These are phyloP conservation scores for Apiospora rasikravindrae DNA, from an alignment of 2,329 filamentous ascomycete genomes.

Conservation along the genomic window DNA sequence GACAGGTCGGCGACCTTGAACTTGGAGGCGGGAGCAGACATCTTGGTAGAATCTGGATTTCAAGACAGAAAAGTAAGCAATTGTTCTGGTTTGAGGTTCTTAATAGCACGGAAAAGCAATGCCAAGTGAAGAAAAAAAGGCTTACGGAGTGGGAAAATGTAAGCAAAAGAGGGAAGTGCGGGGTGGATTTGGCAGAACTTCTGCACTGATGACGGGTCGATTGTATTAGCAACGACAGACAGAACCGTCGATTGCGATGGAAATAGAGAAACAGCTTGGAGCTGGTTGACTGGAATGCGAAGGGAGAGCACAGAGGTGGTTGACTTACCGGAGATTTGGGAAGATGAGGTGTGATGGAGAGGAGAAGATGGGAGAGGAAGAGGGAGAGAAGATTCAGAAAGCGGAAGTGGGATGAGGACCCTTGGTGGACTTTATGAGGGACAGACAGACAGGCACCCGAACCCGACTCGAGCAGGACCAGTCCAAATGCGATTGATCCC, in stretches of 20 bases:
- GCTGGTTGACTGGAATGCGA: not conserved
- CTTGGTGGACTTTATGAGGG: slow-evolving; percentile 19
- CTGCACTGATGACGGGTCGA: not conserved
- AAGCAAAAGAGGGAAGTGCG: slow-evolving; percentile 25
- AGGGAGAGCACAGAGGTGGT: not conserved
- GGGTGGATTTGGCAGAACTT: slow-evolving; percentile 19
- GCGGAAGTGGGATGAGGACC: slow-evolving; percentile 29
- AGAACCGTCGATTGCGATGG: not conserved
- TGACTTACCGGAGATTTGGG: slow-evolving; percentile 19
- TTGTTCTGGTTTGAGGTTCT: not conserved
- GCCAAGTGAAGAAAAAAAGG: not conserved
- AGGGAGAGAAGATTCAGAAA: slow-evolving; percentile 26
- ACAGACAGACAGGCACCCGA: not conserved
- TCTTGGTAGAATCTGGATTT: slow-evolving; percentile 41
- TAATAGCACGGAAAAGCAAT: slow-evolving; percentile 9
- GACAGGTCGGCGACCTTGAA: slow-evolving; percentile 99
- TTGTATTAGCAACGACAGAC: not conserved
- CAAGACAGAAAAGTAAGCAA: slow-evolving; percentile 23
- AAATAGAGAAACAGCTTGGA: not conserved
- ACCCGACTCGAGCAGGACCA: not conserved
- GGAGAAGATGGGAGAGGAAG: slow-evolving; percentile 31
- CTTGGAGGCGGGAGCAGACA: slow-evolving; percentile 84
- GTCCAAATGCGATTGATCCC: not conserved
- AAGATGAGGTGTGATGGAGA: slow-evolving; percentile 22
- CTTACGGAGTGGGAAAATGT: slow-evolving; percentile 23